A percentile compares a stretch with the other conserved stretches of the same genome.
Evolutionary conservation across 2,329 filamentous ascomycete species (phyloP).

Genomic region (Beauveria bassiana): DNA sequence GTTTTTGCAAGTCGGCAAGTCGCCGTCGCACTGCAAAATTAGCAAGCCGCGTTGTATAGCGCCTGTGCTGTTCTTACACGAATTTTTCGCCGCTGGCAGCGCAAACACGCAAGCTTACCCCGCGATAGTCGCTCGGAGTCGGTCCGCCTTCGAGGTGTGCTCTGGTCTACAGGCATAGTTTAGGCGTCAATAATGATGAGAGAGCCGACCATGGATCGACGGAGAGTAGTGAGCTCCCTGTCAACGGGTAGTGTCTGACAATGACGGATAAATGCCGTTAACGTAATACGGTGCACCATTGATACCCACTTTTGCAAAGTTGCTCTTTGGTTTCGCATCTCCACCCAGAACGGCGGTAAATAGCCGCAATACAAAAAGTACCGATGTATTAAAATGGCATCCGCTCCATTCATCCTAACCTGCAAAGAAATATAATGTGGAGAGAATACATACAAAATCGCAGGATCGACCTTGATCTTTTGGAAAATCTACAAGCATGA

Average conservation of each 20-base stretch:
- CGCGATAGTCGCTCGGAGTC: constrained; percentile 19
- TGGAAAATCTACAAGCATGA: constrained; percentile 10
- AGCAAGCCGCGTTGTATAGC: background rate
- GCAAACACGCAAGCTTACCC: constrained; percentile 23
- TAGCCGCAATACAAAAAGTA: constrained; percentile 1
- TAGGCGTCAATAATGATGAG: background rate
- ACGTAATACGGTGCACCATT: background rate
- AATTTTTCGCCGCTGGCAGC: constrained; percentile 43
- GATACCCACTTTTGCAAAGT: too few relatives aligned
- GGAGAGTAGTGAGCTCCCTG: background rate
- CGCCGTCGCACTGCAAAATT: constrained; percentile 35
- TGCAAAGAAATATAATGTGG: background rate
- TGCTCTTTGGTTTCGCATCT: background rate
- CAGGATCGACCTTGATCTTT: background rate
- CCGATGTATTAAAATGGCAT: background rate
- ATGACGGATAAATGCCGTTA: background rate
- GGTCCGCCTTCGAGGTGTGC: constrained; percentile 8
- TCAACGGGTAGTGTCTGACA: background rate
- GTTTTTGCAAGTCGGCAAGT: constrained; percentile 32
- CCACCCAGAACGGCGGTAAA: constrained; percentile 5
- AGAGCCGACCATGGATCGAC: background rate
- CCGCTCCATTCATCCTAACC: background rate
- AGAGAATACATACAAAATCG: too few relatives aligned
- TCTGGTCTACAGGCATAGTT: background rate
- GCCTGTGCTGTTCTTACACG: constrained; percentile 23